Base-by-base conservation (phyloP, 2,329 filamentous ascomycete genomes). In the Fusarium sp. region DNA sequence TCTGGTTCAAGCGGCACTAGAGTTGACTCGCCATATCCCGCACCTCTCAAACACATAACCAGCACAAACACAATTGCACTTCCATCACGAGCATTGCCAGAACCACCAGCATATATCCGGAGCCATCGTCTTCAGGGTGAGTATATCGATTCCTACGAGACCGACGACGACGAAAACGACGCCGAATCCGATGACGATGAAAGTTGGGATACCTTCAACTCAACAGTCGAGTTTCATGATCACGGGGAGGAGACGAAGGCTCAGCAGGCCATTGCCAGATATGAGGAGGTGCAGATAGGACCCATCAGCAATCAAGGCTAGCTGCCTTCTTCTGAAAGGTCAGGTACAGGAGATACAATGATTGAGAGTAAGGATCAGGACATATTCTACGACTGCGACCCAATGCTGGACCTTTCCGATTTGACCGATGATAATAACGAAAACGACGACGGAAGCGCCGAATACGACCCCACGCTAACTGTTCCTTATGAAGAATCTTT, bases 81-180 rank as follows among this genome's bases (percentile, higher is more conserved):
- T 44, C 62, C 68, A 30, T 71, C 61, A 27, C 65, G 51, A 52
- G 41, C 68, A 20, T 49, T 70, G 10, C 70, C 69, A 32, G 44
- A 68, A 12, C 53, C 53, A 56, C 67, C 69, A 30, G 46, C 71
- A 18, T 53, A 56, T 56, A 54, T 54, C 57, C 61, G 52, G 57
- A 67, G 81, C 83, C 83, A 83, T 85, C 82, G 82, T 85, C 80
- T 80, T 81, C 78, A 74, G 74, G 81, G 83, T 86, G 80, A 84
- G 83, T 84, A 83, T 84, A 64, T 67, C 68, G 74, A 75, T 53
- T 69, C 42, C 61, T 61, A 65, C 70, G 75, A 80, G 34, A 75
- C 80, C 49, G 58, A 79, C 32, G 58, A 79, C 32, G n/a, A 51
- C 55, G 32, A 80, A 34, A 75, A 80, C 51, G 61, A 80, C 29